phyloP scores from a whole-genome alignment of 495 filamentous ascomycete species.

The Penicillium arizonense region DNA sequence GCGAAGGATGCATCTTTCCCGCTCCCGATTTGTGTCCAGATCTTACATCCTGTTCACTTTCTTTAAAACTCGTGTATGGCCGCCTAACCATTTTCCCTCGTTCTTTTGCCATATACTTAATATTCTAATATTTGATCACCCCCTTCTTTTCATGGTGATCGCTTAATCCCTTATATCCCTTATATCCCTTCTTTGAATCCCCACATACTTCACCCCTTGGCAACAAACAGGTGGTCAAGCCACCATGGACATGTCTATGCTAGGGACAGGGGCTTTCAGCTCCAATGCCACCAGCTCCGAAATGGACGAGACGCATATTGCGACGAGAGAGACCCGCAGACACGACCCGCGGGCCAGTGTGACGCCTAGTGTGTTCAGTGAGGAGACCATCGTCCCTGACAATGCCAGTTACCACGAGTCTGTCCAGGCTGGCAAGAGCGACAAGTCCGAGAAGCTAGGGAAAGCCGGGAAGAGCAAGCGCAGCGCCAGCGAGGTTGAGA shows the following conservation, averaged over 20 bases:
- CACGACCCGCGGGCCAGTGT: conserved; percentile 18
- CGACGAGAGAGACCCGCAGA: conserved; percentile 15
- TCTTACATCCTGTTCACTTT: conserved; percentile 2
- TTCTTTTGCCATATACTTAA: conserved; percentile 1
- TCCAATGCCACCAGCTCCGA: conserved; percentile 25
- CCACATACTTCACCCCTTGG: neutral
- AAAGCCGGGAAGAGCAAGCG: no score
- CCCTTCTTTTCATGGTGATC: conserved; percentile 15
- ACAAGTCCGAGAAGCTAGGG: conserved; percentile 13
- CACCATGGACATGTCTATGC: conserved; percentile 27
- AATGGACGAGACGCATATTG: conserved; percentile 3
- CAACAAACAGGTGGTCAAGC: conserved; percentile 1
- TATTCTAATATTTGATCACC: conserved; percentile 1
- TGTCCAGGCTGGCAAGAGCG: neutral
- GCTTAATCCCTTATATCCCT: conserved; percentile 6
- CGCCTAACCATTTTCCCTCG: neutral
- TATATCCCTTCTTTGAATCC: conserved; percentile 8
- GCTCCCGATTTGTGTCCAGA: conserved; percentile 1
- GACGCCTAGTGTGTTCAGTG: conserved; percentile 25
- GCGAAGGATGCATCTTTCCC: neutral
- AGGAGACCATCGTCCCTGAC: conserved; percentile 25
- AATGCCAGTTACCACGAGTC: neutral
- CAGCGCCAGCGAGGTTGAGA: conserved; percentile 6
- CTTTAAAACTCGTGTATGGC: neutral
- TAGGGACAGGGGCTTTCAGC: conserved; percentile 41